These are phyloP conservation scores for Russula sp. DNA, from an alignment of 768 basidiomycete species.

Conservation along the genomic window DNA sequence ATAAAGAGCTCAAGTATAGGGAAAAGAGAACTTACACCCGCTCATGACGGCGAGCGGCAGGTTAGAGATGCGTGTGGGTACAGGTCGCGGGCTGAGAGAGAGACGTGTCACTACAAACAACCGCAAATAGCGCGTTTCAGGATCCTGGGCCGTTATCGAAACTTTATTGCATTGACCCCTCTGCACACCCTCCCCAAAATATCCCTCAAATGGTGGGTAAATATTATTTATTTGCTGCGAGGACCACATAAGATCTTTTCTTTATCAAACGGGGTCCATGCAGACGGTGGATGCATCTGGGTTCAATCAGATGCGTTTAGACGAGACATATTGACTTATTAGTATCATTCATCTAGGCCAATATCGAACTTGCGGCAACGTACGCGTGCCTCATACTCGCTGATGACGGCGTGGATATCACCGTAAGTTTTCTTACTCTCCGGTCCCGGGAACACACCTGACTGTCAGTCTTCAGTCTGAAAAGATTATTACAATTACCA, in stretches of 20 bases:
- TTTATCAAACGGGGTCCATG: background rate
- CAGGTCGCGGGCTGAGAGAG: constrained; percentile 31
- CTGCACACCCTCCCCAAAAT: background rate
- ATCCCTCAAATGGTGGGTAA: constrained; percentile 12
- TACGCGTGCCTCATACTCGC: constrained; percentile 99
- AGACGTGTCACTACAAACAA: constrained; percentile 25
- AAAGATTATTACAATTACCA: constrained; percentile 84
- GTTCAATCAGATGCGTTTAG: constrained; percentile 1
- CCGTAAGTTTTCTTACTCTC: constrained; percentile 56
- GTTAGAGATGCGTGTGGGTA: constrained; percentile 22
- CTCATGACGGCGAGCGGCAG: constrained; percentile 55
- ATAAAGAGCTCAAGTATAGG: background rate
- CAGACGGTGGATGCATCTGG: constrained; percentile 16
- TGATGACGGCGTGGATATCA: constrained; percentile 96
- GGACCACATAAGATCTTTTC: background rate
- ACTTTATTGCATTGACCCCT: background rate
- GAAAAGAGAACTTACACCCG: constrained; percentile 57
- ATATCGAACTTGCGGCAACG: constrained; percentile 82
- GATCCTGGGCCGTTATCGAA: background rate
- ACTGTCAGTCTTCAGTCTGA: constrained; percentile 58
- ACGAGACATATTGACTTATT: constrained; percentile 3
- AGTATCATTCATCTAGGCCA: constrained; percentile 40
- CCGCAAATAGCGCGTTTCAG: constrained; percentile 10
- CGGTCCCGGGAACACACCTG: constrained; percentile 11
- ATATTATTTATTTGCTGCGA: background rate